Evolutionary conservation across 371 early-diverging fungal genomes (phyloP).

Genomic region (Parasitella parasitica): DNA sequence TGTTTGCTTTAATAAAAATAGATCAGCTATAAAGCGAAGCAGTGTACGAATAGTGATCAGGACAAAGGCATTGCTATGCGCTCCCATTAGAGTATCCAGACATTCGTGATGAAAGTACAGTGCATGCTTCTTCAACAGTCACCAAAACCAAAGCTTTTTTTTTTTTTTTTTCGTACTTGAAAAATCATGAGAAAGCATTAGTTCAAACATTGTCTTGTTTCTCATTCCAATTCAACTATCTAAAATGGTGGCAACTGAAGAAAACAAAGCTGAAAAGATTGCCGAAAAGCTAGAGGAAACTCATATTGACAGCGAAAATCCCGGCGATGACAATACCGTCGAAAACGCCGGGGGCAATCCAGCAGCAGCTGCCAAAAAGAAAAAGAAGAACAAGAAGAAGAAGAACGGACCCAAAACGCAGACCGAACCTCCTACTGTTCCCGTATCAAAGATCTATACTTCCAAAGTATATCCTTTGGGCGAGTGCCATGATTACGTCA

Average conservation of each 20-base stretch:
- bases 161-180: too few species aligned
- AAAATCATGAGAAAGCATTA: not conserved
- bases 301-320: slow-evolving; percentile 11
- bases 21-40: too few species aligned
- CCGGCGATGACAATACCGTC: not conserved
- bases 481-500: slow-evolving; percentile 71
- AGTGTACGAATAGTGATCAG: too few species aligned
- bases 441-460: slow-evolving; percentile 76
- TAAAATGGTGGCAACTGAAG: slow-evolving; percentile 16
- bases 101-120: too few species aligned
- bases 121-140: not conserved
- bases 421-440: slow-evolving; percentile 76
- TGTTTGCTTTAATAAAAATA: too few species aligned
- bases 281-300: slow-evolving; percentile 12
- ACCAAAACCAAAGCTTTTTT: not conserved
- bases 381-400: slow-evolving; percentile 72
- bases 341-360: not conserved
- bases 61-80: too few species aligned
- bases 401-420: slow-evolving; percentile 61
- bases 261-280: slow-evolving; percentile 14
- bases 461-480: slow-evolving; percentile 72
- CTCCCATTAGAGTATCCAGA: too few species aligned
- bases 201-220: too few species aligned
- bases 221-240: not conserved
- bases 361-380: slow-evolving; percentile 38